Evolutionary conservation across 305 asterid species (phyloP).

Genomic region (Fraxinus floribunda): DNA sequence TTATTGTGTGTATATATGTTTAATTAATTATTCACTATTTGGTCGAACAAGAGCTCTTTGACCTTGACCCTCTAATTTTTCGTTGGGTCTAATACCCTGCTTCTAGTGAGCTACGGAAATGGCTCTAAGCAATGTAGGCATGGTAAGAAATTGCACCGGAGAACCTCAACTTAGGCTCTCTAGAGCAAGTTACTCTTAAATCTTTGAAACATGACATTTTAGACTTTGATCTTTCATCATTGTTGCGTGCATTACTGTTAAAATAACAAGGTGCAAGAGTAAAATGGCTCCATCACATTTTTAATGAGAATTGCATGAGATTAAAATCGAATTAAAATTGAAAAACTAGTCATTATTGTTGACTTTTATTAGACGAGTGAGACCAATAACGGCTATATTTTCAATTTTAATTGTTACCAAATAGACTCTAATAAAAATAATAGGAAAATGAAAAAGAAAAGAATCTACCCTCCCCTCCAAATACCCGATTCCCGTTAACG

Average conservation of each 20-base stretch:
- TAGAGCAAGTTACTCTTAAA: neutral
- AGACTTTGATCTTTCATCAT: neutral
- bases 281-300: neutral
- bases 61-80: neutral
- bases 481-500: neutral
- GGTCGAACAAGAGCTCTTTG: neutral
- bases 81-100: neutral
- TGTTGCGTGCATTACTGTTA: neutral
- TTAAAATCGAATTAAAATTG: too few relatives aligned
- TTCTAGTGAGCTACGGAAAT: neutral
- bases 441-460: neutral
- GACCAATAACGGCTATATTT: too few relatives aligned
- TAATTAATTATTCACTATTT: neutral
- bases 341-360: too few relatives aligned
- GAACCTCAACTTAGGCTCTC: neutral
- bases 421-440: too few relatives aligned
- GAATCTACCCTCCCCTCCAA: neutral
- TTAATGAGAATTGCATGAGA: too few relatives aligned
- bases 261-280: neutral
- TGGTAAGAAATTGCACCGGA: neutral
- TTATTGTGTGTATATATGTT: too few relatives aligned
- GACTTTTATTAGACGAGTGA: too few relatives aligned
- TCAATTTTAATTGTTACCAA: too few relatives aligned
- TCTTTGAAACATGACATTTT: too few relatives aligned
- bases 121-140: neutral